Conservation (phyloP, 371 early-diverging fungal genomes). For the Fennellomyces sp. region DNA sequence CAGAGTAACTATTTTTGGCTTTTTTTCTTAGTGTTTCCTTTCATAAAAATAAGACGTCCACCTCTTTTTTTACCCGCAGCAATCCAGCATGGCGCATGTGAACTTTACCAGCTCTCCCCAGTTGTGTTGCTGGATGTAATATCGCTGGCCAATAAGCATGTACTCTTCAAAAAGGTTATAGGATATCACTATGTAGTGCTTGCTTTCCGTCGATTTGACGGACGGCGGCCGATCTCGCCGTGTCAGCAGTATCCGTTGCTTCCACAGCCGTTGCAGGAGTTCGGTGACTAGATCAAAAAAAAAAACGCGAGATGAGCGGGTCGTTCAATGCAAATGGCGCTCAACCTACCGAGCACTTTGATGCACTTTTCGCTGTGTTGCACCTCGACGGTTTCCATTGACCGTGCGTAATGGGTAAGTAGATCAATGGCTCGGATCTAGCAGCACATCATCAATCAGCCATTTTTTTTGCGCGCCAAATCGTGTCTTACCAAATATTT, state of each 20-base stretch:
- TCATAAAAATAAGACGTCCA: not conserved
- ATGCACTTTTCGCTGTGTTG: constrained; percentile 35
- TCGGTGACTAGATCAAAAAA: constrained; percentile 31
- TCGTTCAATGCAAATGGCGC: no score
- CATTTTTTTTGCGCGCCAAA: not conserved
- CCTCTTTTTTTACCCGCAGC: constrained; percentile 29
- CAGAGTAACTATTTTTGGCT: constrained; percentile 31
- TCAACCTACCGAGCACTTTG: constrained; percentile 29
- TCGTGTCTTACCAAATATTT: constrained; percentile 51
- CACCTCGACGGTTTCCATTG: constrained; percentile 15
- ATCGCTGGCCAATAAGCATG: constrained; percentile 41
- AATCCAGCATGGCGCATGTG: constrained; percentile 41
- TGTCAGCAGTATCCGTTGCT: constrained; percentile 37
- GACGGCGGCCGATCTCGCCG: constrained; percentile 34
- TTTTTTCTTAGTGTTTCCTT: not conserved
- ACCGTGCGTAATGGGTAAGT: constrained; percentile 32
- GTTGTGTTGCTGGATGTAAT: constrained; percentile 39
- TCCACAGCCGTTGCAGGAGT: constrained; percentile 45
- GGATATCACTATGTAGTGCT: constrained; percentile 40
- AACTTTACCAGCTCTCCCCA: constrained; percentile 40
- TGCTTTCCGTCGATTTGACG: constrained; percentile 45
- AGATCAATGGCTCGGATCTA: constrained; percentile 45
- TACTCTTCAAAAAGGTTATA: constrained; percentile 47
- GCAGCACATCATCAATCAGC: no score
- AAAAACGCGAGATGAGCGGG: not conserved